Percentiles rank a stretch among this genome's conserved stretches.
Evolutionary conservation across 331 rosid species (phyloP).

Genomic region (Quercus phellos): DNA sequence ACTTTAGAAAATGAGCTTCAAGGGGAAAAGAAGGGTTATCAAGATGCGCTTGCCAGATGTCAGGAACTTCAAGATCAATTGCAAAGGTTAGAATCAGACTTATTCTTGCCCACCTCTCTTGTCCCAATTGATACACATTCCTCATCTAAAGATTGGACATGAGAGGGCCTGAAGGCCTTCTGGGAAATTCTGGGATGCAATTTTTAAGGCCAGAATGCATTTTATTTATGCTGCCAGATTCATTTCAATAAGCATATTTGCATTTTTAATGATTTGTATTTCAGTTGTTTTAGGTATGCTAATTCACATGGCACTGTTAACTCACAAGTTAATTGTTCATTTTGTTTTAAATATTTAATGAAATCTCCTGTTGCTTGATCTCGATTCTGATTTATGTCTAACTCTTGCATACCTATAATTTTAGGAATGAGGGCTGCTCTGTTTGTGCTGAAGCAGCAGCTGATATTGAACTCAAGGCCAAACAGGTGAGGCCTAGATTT

Average conservation of each 20-base stretch:
- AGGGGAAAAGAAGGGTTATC: constrained; percentile 69
- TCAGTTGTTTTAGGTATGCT: constrained; percentile 7
- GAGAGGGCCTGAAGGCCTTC: background rate
- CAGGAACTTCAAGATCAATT: constrained; percentile 73
- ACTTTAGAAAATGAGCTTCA: constrained; percentile 65
- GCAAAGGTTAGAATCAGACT: constrained; percentile 54
- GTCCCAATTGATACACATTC: background rate
- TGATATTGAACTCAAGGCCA: constrained; percentile 45
- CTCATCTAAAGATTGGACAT: background rate
- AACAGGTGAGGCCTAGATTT: constrained; percentile 51
- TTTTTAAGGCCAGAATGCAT: background rate
- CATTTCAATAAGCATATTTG: background rate
- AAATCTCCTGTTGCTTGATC: background rate
- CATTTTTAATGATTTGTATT: constrained; percentile 5
- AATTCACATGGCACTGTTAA: constrained; percentile 2
- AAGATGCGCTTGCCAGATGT: constrained; percentile 58
- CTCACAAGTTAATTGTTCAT: background rate
- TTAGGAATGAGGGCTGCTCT: constrained; percentile 55
- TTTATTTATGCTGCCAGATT: constrained; percentile 11
- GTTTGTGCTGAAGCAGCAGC: constrained; percentile 32
- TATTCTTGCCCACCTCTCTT: background rate
- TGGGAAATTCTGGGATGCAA: background rate
- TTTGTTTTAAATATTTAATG: background rate
- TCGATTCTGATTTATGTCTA: constrained; percentile 10
- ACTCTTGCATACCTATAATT: constrained; percentile 19